A percentile compares a stretch with the other conserved stretches of the same genome.
phyloP scores from a whole-genome alignment of 2,329 filamentous ascomycete genomes.

The Fusarium burgessii region DNA sequence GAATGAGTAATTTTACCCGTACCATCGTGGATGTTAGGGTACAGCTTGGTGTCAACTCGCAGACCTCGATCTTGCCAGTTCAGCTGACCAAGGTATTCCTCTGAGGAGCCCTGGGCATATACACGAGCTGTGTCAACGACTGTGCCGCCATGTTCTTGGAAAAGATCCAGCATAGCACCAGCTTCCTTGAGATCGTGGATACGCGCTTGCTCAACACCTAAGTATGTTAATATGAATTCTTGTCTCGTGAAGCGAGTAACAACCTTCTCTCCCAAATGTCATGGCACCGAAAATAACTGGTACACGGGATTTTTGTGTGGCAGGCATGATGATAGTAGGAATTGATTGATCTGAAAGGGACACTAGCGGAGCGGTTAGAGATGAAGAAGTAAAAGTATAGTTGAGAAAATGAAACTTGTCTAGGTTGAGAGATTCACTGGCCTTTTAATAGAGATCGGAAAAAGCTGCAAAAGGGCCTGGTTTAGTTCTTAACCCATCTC shows the following conservation, averaged over 20 bases:
- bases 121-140: slow-evolving; percentile 3
- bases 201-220: slow-evolving; percentile 8
- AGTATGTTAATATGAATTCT: not conserved
- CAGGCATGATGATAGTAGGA: not conserved
- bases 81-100: slow-evolving; percentile 9
- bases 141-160: not conserved
- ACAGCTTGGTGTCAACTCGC: slow-evolving; percentile 2
- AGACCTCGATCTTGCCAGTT: not conserved
- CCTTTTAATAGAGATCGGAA: not conserved
- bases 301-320: not conserved
- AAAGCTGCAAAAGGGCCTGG: not conserved
- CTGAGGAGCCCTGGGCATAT: slow-evolving; percentile 1
- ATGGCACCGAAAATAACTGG: slow-evolving; percentile 7
- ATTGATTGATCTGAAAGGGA: not conserved
- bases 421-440: too few relatives aligned
- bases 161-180: not conserved
- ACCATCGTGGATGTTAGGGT: slow-evolving; percentile 3
- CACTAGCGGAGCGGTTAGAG: accelerated
- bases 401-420: not conserved
- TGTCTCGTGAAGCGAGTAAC: accelerated
- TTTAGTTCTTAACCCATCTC: not conserved
- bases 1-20: slow-evolving; percentile 3
- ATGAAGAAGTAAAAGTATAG: not conserved
- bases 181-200: slow-evolving; percentile 5
- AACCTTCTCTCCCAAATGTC: slow-evolving; percentile 6